Conservation (phyloP, 257 asterid species). For the Solanum bulbocastanum region DNA sequence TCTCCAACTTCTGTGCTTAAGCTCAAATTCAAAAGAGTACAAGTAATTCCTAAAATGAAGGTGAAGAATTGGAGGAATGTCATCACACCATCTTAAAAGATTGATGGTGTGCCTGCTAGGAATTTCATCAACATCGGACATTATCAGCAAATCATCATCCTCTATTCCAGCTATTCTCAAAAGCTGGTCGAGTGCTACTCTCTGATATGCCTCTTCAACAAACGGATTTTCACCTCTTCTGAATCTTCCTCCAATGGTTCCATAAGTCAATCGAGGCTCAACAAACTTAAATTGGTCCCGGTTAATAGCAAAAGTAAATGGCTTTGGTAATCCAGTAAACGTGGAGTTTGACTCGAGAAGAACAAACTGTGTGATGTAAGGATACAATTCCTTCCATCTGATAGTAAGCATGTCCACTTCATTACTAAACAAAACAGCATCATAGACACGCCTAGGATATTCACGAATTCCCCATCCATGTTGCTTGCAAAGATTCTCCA, state of each 20-base stretch:
- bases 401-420: constrained; percentile 62
- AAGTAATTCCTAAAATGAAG: constrained; percentile 53
- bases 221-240: constrained; percentile 53
- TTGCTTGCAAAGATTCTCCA: constrained; percentile 54
- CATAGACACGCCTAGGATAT: constrained; percentile 60
- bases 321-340: constrained; percentile 54
- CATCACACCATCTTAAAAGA: constrained; percentile 60
- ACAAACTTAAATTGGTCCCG: constrained; percentile 39
- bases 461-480: constrained; percentile 66
- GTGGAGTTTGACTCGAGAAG: constrained; percentile 65
- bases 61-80: constrained; percentile 47
- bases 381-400: constrained; percentile 59
- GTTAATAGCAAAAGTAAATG: constrained; percentile 30
- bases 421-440: constrained; percentile 60
- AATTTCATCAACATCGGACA: constrained; percentile 76
- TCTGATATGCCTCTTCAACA: constrained; percentile 55
- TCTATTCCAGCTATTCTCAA: constrained; percentile 45
- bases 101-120: constrained; percentile 55
- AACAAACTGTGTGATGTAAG: constrained; percentile 49
- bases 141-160: constrained; percentile 54
- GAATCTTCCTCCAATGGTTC: constrained; percentile 47
- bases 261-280: constrained; percentile 50
- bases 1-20: constrained; percentile 48
- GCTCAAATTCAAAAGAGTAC: constrained; percentile 50
- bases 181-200: constrained; percentile 53